Base-by-base conservation (phyloP, 2,329 filamentous ascomycete genomes). In the Diplodia intermedia region DNA sequence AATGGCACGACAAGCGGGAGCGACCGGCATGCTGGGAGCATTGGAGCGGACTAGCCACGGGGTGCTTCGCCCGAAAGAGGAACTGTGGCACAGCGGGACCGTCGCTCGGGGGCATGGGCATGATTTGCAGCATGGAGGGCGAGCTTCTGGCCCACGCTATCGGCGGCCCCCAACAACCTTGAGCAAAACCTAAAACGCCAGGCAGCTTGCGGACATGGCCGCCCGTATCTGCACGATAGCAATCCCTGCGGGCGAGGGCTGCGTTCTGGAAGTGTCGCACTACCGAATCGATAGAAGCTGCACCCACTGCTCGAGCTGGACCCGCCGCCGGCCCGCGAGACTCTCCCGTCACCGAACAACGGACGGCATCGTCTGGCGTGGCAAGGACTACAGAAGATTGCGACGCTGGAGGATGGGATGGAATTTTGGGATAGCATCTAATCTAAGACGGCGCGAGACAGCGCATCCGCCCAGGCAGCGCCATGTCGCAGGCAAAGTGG, bases 181-280 rank as follows among this genome's bases (percentile, higher is more conserved):
- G 60, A 38, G 50, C 50, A 63, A 63, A 52, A 63, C 43, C 60
- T 63, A 63, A 63, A 63, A 63, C 60, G 23, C 60, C 43, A 62
- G 47, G 40, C 60, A 63, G 60, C 47, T 52, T 36, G 60, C 60
- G 60, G 60, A 53, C 43, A 63, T 52, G 29, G 60, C 60, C 60
- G 47, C 31, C 60, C 60, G 60, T 63, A 63, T 63, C 60, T 63
- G 60, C 60, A 63, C 26, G 60, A 53, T 63, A 63, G 60, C 60
- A 49, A 52, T 53, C 60, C 60, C 33, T 50, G 43, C 31, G n/a
- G n/a, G 31, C 23, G 49, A 18, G n/a, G 56, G 3, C 56, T 43
- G 26, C 4, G 47, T 26, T 63, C 60, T 63, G 47, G 60, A 63
- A 62, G 26, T 23, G 57, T 62, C 57, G 57, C 57, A 62, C 40